Evolutionary conservation across 805 yeast genomes (phyloP), one percentile per base, ranked within the genome.

Genomic region (Candida broadrunensis): DNA sequence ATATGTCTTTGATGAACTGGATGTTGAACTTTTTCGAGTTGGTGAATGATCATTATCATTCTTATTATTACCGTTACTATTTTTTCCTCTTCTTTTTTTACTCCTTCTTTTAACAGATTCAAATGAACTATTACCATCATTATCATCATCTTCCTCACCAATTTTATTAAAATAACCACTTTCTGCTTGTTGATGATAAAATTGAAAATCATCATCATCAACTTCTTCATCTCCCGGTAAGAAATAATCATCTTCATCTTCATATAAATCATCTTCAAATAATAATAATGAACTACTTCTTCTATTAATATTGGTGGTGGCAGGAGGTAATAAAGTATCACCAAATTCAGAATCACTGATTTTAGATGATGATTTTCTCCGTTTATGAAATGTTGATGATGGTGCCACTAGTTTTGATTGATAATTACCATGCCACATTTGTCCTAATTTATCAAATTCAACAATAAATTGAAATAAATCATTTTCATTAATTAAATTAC

Each of bases 401-500:
- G 32, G 32, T 8, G 6, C 32, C 5, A 6, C 32, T 15, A 29
- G 43, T 11, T 42, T 46, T 6, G 41, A 13, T 16, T 52, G 55
- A 38, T 50, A 55, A 36, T 48, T 41, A 8, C 39, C 38, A 14
- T 46, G 49, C 23, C 54, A 46, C 13, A 53, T 21, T 19, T 35
- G 37, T 1, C 53, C 51, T 16, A 58, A 43, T 33, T 48, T 51
- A 18, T 51, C 54, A 37, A 55, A 52, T 25, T 49, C 54, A 26
- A 58, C 70, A 70, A 88, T 76, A 52, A 87, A 80, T 32, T 67
- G 72, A 21, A 77, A 60, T 52, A 89, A 79, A 31, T 83, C 83
- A 3, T 63, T 67, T 47, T 82, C 80, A 1, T 74, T 60, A 14
- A 88, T 77, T 14, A 78, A 70, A 15, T 67, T 58, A 2, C 86